phyloP scores from a whole-genome alignment of 257 asterid species.

The Gentiana macrophylla region DNA sequence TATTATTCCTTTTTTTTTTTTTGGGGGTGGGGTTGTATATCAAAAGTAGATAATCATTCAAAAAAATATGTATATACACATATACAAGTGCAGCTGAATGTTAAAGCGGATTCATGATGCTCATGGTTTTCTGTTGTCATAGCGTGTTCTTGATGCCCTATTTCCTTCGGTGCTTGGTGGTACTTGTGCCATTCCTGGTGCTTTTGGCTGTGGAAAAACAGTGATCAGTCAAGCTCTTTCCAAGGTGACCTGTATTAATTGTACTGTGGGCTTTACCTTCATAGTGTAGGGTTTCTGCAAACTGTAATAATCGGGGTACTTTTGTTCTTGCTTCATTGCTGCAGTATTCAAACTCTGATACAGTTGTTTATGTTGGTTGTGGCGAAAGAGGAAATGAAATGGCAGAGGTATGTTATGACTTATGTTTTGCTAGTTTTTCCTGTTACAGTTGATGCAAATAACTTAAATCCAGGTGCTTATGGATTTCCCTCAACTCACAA shows the following conservation, averaged over 20 bases:
- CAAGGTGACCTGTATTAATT: constrained; percentile 41
- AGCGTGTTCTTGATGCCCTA: constrained; percentile 99
- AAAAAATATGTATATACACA: no score
- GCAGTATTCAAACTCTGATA: constrained; percentile 96
- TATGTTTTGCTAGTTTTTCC: not conserved
- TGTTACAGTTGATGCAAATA: not conserved
- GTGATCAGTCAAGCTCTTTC: constrained; percentile 99
- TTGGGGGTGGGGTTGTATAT: not conserved
- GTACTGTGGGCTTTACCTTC: not conserved
- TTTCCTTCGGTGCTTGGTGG: constrained; percentile 99
- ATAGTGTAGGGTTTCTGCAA: constrained; percentile 1
- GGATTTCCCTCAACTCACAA: constrained; percentile 99
- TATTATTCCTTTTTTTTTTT: not conserved
- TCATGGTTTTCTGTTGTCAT: constrained; percentile 23
- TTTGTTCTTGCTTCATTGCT: constrained; percentile 16
- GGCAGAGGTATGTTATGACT: constrained; percentile 70
- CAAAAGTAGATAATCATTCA: no score
- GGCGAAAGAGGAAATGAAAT: constrained; percentile 99
- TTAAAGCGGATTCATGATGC: not conserved
- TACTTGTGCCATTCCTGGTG: constrained; percentile 99
- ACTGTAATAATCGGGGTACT: not conserved
- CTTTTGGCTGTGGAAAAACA: constrained; percentile 99
- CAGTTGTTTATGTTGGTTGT: constrained; percentile 98
- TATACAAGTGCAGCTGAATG: not conserved
- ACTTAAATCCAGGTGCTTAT: constrained; percentile 69